A percentile compares a stretch with the other conserved stretches of the same genome.
These are phyloP conservation scores for Podaxis carcinomalis DNA, from an alignment of 768 basidiomycete species.

Conservation along the genomic window DNA sequence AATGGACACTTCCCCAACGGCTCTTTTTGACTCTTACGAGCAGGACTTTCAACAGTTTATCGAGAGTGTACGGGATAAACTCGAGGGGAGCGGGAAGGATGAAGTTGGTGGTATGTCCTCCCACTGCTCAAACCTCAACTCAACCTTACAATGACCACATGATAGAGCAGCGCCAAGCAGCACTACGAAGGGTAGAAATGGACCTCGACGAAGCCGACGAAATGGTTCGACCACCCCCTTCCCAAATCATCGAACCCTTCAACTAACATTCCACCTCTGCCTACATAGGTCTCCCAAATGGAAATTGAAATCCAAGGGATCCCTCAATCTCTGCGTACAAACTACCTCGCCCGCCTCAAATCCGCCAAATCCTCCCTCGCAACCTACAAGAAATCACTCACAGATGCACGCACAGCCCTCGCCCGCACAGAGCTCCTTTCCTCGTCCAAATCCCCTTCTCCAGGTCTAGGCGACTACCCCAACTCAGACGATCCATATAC, in stretches of 20 bases:
- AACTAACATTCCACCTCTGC: conserved; percentile 2
- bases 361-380: conserved; percentile 71
- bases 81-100: conserved; percentile 59
- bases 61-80: conserved; percentile 67
- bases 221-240: conserved; percentile 55
- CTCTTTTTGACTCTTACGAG: conserved; percentile 89
- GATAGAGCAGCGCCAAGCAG: conserved; percentile 76
- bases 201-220: conserved; percentile 98
- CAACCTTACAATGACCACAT: not conserved
- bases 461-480: conserved; percentile 26
- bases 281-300: conserved; percentile 89
- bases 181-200: conserved; percentile 83
- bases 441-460: conserved; percentile 28
- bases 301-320: conserved; percentile 97
- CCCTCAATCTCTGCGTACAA: conserved; percentile 75
- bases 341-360: conserved; percentile 73
- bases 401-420: conserved; percentile 65
- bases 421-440: conserved; percentile 79
- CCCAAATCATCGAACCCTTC: not conserved
- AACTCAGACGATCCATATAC: conserved; percentile 80
- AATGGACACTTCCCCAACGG: conserved; percentile 83
- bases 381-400: conserved; percentile 76
- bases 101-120: conserved; percentile 62
- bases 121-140: conserved; percentile 1
- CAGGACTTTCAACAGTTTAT: conserved; percentile 87